These are phyloP conservation scores for Conidiobolus incongruus DNA, from an alignment of 371 early-diverging fungal species.

Conservation along the genomic window DNA sequence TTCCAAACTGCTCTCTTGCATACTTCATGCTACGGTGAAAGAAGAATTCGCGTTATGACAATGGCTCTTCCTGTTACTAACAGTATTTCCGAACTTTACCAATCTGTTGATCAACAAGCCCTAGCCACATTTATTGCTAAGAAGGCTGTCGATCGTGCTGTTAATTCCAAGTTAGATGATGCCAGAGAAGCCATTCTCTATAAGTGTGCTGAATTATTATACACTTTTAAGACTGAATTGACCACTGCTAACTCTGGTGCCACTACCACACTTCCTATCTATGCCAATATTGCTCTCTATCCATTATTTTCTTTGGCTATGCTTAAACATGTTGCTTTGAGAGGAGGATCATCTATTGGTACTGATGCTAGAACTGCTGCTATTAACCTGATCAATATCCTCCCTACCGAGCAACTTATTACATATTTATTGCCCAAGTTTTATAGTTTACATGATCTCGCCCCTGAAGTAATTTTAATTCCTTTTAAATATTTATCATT, in stretches of 20 bases:
- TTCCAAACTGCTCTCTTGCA: slow-evolving; percentile 95
- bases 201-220: slow-evolving; percentile 66
- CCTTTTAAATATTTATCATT: not conserved
- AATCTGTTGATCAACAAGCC: slow-evolving; percentile 65
- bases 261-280: slow-evolving; percentile 54
- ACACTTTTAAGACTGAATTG: slow-evolving; percentile 63
- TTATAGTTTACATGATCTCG: slow-evolving; percentile 68
- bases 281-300: slow-evolving; percentile 62
- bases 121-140: slow-evolving; percentile 57
- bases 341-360: slow-evolving; percentile 42
- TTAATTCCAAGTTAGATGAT: slow-evolving; percentile 76
- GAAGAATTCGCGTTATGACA: slow-evolving; percentile 91
- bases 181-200: slow-evolving; percentile 81
- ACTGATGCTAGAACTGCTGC: slow-evolving; percentile 43
- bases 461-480: slow-evolving; percentile 21
- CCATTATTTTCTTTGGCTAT: slow-evolving; percentile 66
- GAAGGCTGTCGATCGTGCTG: slow-evolving; percentile 66
- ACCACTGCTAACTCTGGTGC: slow-evolving; percentile 45
- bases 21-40: slow-evolving; percentile 63
- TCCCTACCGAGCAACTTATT: slow-evolving; percentile 55
- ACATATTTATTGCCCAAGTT: slow-evolving; percentile 51
- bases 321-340: slow-evolving; percentile 46
- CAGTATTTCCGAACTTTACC: slow-evolving; percentile 56
- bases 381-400: slow-evolving; percentile 43
- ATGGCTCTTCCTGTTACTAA: slow-evolving; percentile 71